These are phyloP conservation scores for Rosa hybrid DNA, from an alignment of 331 rosid species.

Conservation along the genomic window DNA sequence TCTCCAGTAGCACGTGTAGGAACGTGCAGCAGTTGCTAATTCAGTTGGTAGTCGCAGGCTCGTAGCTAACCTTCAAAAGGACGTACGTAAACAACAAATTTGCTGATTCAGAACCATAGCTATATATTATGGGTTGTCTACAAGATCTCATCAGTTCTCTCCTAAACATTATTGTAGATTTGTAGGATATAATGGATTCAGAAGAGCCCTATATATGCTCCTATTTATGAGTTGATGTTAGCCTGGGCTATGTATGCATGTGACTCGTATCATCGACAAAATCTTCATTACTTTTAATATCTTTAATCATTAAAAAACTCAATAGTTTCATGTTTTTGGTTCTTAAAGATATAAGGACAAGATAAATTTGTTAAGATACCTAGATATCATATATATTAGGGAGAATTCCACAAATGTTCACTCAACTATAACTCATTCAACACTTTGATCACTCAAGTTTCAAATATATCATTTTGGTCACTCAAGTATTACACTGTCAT, in stretches of 20 bases:
- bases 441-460: too few species aligned
- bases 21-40: slow-evolving; percentile 13
- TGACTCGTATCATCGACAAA: background rate
- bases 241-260: background rate
- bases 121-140: background rate
- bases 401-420: too few species aligned
- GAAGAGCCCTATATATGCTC: background rate
- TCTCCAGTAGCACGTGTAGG: background rate
- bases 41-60: background rate
- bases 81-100: background rate
- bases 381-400: background rate
- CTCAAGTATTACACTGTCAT: too few species aligned
- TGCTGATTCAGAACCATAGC: background rate
- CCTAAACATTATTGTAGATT: background rate
- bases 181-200: background rate
- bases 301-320: background rate
- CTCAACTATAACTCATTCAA: too few species aligned
- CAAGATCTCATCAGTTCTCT: background rate
- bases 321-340: background rate
- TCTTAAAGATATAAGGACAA: background rate
- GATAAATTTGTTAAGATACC: background rate
- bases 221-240: background rate
- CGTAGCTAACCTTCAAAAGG: background rate
- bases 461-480: too few species aligned
- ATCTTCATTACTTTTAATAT: background rate